Evolutionary conservation across 208 protist species (phyloP).

Genomic region (Acanthamoeba culbertsoni): DNA sequence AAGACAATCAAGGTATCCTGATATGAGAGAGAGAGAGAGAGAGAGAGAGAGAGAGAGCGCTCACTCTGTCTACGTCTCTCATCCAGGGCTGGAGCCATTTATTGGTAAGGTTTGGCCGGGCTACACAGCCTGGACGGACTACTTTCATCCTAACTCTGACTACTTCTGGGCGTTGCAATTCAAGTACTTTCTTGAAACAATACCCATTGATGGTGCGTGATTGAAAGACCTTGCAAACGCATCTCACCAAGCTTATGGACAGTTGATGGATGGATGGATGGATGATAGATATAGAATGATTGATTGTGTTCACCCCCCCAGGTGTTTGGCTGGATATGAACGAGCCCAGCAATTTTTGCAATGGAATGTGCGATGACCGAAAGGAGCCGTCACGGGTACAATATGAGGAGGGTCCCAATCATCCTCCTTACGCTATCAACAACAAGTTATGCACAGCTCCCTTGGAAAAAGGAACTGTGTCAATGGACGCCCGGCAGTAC

Average conservation of each 20-base stretch:
- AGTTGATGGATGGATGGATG: neutral
- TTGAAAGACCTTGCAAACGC: neutral
- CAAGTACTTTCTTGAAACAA: slow-evolving; percentile 61
- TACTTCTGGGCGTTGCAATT: slow-evolving; percentile 77
- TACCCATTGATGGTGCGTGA: slow-evolving; percentile 75
- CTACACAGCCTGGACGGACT: slow-evolving; percentile 82
- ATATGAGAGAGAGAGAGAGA: too few relatives aligned
- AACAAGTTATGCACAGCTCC: neutral
- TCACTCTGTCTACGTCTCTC: too few relatives aligned
- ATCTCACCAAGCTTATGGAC: neutral
- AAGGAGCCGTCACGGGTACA: neutral
- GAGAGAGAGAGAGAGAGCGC: too few relatives aligned
- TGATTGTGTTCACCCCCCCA: neutral
- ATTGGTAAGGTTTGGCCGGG: slow-evolving; percentile 77
- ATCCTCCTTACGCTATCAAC: slow-evolving; percentile 79
- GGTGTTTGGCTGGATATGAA: slow-evolving; percentile 91
- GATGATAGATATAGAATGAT: too few relatives aligned
- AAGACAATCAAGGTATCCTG: too few relatives aligned
- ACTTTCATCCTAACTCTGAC: slow-evolving; percentile 70
- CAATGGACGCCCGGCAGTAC: slow-evolving; percentile 70
- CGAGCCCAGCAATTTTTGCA: slow-evolving; percentile 84
- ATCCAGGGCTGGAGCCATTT: too few relatives aligned
- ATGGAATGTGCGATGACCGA: slow-evolving; percentile 55
- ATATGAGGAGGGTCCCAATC: slow-evolving; percentile 59
- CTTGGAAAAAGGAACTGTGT: slow-evolving; percentile 62